Base-by-base conservation (phyloP, 331 rosid genomes). In the Erythrophleum ivorense region DNA sequence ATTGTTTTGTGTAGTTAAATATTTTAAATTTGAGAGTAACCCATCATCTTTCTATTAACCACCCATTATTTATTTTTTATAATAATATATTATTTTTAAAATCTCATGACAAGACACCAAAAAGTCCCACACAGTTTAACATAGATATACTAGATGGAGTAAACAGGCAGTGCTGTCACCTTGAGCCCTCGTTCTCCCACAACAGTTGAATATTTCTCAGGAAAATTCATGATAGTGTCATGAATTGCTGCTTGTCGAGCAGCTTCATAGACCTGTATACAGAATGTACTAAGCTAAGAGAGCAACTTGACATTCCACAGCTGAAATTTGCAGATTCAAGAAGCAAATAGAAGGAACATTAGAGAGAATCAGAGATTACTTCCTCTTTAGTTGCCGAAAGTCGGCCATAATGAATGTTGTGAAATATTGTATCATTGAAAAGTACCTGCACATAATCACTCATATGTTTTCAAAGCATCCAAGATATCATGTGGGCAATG, bases 171-270 rank as follows among this genome's bases (percentile, higher is more conserved):
- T 67, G 46, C 74, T 70, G 85, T 88, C 81, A 95, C 99, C 99
- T 95, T 95, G 73, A 95, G 99, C 31, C 99, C 99, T 76, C 99
- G 91, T 85, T 95, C 98, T 71, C 99, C 99, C 72, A 95, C 99
- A 68, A 90, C 81, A 76, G 99, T 93, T 57, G 97, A 87, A 82
- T 93, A 95, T 82, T 86, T 81, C 54, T 93, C 88, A 12, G 98
- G 99, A 84, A 95, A 95, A 36, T 65, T 91, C 98, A 93, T 84
- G 89, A 95, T 95, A 43, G 97, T 88, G 68, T 93, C 97, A 84
- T 95, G 98, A 83, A 95, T 95, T 49, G 98, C 96, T 78, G 99
- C 99, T 75, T 58, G 91, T 60, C 86, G 92, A 69, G 98, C 97
- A 65, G 99, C 99, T 73, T 92, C 94, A 85, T 93, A 91, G 82